Evolutionary conservation across 202 grass and related monocot species (phyloP), one percentile per base, ranked within the genome.

Genomic region (Schoenoplectus triqueter): DNA sequence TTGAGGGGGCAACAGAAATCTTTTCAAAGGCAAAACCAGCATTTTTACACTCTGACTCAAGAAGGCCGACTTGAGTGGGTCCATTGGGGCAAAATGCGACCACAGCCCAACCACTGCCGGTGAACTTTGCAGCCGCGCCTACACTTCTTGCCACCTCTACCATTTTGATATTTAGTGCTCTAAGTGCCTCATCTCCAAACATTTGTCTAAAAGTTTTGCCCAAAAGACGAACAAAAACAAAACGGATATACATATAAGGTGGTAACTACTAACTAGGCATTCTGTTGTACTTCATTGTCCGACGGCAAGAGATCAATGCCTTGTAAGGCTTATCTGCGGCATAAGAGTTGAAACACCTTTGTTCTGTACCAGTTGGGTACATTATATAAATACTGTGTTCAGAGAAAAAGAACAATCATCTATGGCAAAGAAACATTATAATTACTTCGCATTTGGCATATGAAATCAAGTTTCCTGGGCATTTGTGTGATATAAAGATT

Each of bases 171-270:
- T 97, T 94, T 51, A 97, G 11, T 0, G 60, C 86, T 0, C 94
- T 92, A 13, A 97, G 87, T 7, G 66, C 94, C 22, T 87, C 84
- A 48, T 97, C 90, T 47, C 94, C 94, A 81, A 94, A 97, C 90
- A 97, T 98, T 92, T 95, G 21, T 71, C 95, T 98, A 60, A 10
- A 54, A 8, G 19, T 70, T 17, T 52, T 21, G 49, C 11, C 56
- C n/a, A 52, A 73, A 39, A 44, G 2, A 42, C 70, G 6, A 5
- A 54, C 31, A 31, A 31, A 31, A 31, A 31, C 31, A 31, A 31
- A 31, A 31, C 31, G 31, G 40, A 9, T 69, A 14, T 83, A 10
- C 17, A 46, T n/a, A 19, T 60, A 39, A 73, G 6, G 2, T 81
- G 5, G 31, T 31, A 31, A 31, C 31, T 31, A 31, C 31, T 31